A percentile compares a stretch with the other conserved stretches of the same genome.
phyloP scores from a whole-genome alignment of 2,329 filamentous ascomycete species.

The Aschersonia sp. region DNA sequence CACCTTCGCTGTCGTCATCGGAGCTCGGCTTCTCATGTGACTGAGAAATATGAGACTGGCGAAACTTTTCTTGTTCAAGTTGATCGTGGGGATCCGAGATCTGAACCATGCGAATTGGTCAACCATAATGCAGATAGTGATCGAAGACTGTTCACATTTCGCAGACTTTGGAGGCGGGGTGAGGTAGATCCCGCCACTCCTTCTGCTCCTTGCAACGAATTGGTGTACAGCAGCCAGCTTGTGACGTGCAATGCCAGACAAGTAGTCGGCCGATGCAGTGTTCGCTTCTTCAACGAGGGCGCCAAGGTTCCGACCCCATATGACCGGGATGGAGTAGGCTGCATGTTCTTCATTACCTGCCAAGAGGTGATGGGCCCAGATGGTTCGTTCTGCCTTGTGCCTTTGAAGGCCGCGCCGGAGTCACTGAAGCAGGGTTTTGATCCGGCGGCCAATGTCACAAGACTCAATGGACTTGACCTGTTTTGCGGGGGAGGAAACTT shows the following conservation, averaged over 20 bases:
- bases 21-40: slow-evolving; percentile 4
- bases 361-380: background rate
- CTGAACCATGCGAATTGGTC: slow-evolving; percentile 50
- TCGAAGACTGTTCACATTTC: slow-evolving; percentile 23
- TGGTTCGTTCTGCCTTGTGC: slow-evolving; percentile 11
- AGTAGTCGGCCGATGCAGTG: slow-evolving; percentile 41
- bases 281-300: slow-evolving; percentile 36
- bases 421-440: slow-evolving; percentile 41
- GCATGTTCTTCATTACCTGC: slow-evolving; percentile 49
- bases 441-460: slow-evolving; percentile 18
- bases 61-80: slow-evolving; percentile 42
- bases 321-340: slow-evolving; percentile 46
- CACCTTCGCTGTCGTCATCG: slow-evolving; percentile 40
- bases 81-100: slow-evolving; percentile 13
- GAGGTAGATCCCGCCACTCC: slow-evolving; percentile 18
- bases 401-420: slow-evolving; percentile 19
- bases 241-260: slow-evolving; percentile 18
- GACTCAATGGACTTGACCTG: slow-evolving; percentile 50
- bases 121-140: background rate
- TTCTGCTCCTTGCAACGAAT: slow-evolving; percentile 35
- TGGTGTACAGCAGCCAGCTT: slow-evolving; percentile 38
- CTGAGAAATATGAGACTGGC: slow-evolving; percentile 28
- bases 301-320: slow-evolving; percentile 47
- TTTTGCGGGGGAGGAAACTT: slow-evolving; percentile 71
- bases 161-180: slow-evolving; percentile 35